Base-by-base conservation (phyloP, 148 eudicot genomes). In the Chenopodium quinoa region DNA sequence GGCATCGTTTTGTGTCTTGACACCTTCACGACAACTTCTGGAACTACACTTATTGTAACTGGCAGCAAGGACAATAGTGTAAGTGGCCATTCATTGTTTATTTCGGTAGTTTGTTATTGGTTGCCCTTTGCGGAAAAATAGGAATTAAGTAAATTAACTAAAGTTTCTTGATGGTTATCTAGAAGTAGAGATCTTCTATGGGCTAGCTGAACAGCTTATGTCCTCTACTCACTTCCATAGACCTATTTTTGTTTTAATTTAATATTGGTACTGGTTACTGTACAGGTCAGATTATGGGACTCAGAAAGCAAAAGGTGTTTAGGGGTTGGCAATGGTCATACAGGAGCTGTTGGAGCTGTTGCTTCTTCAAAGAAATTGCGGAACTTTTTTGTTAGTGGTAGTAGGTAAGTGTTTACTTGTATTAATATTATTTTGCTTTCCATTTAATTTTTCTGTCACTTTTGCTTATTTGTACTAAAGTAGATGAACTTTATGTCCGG, bases 11-110 rank as follows among this genome's bases (percentile, higher is more conserved):
- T 94, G 72, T 90, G 97, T 87, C 93, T 96, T 77, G 99, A 96
- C 82, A 94, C 97, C 64, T 92, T 94, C 81, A 76, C 85, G 65
- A 63, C 91, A 80, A 88, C 85, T 84, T 87, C 93, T 79, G 97
- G 95, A 85, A 90, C 76, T 83, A 84, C 92, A 22, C 90, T 92
- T 66, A 87, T 96, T 73, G 98, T 90, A 46, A 92, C 99, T 4
- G 99, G 99, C 82, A 96, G 99, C 94, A 96, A 94, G 88, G 99
- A 96, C 84, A 94, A 92, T 72, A 92, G 75, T 84, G 99, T 96
- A 84, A 93, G 93, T 82, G 75, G 66, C 66, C 67, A 50, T 58
- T 62, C 47, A 67, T 1, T 80, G 56, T 70, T 52, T 47, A 7
- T 79, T 71, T 19, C 46, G 46, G 22, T 69, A 20, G 25, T 31